Evolutionary conservation across 108 stramenopile genomes (phyloP).

Genomic region (Cyclotella cryptica): DNA sequence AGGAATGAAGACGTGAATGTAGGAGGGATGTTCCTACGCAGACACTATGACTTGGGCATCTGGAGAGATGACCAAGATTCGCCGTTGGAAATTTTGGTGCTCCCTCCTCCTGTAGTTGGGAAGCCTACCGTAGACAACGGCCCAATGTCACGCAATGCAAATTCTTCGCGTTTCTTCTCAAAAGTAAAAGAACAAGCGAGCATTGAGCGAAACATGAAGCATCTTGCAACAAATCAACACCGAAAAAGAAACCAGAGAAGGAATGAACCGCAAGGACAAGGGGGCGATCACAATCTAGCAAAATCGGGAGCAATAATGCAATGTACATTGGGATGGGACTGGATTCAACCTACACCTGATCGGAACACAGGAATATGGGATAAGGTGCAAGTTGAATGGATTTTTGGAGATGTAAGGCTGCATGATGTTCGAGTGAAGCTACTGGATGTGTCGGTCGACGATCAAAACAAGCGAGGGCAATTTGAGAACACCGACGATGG

Average conservation of each 20-base stretch:
- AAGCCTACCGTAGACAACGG: constrained; percentile 10
- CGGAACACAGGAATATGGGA: constrained; percentile 60
- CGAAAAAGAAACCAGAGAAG: not conserved
- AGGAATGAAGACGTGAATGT: constrained; percentile 8
- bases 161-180: not conserved
- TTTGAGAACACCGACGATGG: not conserved
- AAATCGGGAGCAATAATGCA: constrained; percentile 57
- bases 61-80: not conserved
- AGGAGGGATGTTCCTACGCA: constrained; percentile 44
- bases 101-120: constrained; percentile 42
- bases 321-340: constrained; percentile 67
- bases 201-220: not conserved
- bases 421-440: constrained; percentile 38
- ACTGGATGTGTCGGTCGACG: not conserved
- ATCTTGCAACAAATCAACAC: not conserved
- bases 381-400: constrained; percentile 38
- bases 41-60: constrained; percentile 38
- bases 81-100: constrained; percentile 39
- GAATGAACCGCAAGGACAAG: constrained; percentile 47
- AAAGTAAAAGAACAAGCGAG: not conserved
- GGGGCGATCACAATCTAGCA: constrained; percentile 62
- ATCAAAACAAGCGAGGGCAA: not conserved
- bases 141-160: not conserved
- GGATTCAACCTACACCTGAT: constrained; percentile 61
- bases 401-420: constrained; percentile 33